These are phyloP conservation scores for Phytophthora litchii DNA, from an alignment of 352 stramenopile genomes.

Conservation along the genomic window DNA sequence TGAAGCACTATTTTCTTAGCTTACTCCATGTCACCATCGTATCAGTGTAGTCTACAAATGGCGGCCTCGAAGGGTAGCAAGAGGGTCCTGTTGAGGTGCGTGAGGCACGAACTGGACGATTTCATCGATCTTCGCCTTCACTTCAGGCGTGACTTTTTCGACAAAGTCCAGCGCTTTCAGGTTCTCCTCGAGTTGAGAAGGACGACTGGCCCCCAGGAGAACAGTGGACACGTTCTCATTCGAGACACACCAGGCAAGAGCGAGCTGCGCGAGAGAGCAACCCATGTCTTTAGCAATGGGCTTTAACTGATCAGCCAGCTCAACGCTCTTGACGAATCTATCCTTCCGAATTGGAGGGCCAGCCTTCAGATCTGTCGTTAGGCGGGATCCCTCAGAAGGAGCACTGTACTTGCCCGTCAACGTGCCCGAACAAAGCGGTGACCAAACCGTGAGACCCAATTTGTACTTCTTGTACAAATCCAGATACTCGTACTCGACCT, in stretches of 20 bases:
- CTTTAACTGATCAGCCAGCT: constrained; percentile 12
- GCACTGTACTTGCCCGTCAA: constrained; percentile 18
- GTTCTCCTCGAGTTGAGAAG: constrained; percentile 15
- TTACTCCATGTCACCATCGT: too few relatives aligned
- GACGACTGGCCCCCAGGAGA: constrained; percentile 13
- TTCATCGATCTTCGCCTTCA: constrained; percentile 13
- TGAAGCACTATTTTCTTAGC: too few relatives aligned
- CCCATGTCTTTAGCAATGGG: constrained; percentile 9
- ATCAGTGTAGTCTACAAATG: constrained; percentile 9
- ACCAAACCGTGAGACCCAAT: constrained; percentile 14
- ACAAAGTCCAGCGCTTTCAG: constrained; percentile 12
- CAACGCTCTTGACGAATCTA: neutral
- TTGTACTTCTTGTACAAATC: constrained; percentile 28
- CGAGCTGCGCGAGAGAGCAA: constrained; percentile 12
- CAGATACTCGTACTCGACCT: constrained; percentile 28
- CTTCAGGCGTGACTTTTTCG: constrained; percentile 11
- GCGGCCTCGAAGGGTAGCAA: constrained; percentile 5
- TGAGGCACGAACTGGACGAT: constrained; percentile 13
- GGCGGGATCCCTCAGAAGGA: constrained; percentile 16
- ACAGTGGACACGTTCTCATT: constrained; percentile 19
- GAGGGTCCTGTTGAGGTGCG: neutral
- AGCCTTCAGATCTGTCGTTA: constrained; percentile 26
- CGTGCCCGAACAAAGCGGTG: neutral
- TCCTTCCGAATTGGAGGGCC: constrained; percentile 41
- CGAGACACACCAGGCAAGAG: constrained; percentile 8